Conservation (phyloP, 768 basidiomycete species). For the Sporobolomyces roseus region DNA sequence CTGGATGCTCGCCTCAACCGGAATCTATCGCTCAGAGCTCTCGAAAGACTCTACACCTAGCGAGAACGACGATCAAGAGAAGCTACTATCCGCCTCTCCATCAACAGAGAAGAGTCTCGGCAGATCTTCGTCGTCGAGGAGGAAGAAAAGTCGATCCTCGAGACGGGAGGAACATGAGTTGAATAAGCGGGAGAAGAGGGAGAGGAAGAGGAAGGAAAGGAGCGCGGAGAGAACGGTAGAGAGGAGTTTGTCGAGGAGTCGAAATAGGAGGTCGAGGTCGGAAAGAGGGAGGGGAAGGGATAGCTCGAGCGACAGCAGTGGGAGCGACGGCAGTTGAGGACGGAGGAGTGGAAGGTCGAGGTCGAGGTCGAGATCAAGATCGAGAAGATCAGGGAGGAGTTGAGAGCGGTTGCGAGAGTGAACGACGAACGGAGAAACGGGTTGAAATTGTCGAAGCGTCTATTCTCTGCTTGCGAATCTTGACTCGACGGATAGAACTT, state of each 20-base stretch:
- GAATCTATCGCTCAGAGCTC: background rate
- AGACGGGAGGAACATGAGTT: too few species aligned
- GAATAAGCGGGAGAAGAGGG: background rate
- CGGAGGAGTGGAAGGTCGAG: background rate
- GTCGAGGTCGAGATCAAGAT: slow-evolving; percentile 9
- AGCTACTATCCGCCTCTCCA: background rate
- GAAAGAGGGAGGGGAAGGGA: background rate
- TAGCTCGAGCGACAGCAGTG: background rate
- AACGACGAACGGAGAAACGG: too few species aligned
- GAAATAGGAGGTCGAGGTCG: too few species aligned
- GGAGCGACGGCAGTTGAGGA: background rate
- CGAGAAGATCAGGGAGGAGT: background rate
- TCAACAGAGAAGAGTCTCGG: background rate
- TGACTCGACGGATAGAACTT: too few species aligned
- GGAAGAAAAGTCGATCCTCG: background rate
- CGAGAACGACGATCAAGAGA: background rate
- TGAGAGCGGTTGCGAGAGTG: too few species aligned
- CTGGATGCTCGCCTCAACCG: background rate
- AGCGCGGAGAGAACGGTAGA: background rate
- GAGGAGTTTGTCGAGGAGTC: background rate
- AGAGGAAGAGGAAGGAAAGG: background rate
- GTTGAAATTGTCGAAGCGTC: too few species aligned
- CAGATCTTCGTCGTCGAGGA: slow-evolving; percentile 1
- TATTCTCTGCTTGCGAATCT: too few species aligned
- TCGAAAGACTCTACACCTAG: too few species aligned